Evolutionary conservation across 1,284 basidiomycete genomes (phyloP).

Genomic region (Cryptococcus sp.): DNA sequence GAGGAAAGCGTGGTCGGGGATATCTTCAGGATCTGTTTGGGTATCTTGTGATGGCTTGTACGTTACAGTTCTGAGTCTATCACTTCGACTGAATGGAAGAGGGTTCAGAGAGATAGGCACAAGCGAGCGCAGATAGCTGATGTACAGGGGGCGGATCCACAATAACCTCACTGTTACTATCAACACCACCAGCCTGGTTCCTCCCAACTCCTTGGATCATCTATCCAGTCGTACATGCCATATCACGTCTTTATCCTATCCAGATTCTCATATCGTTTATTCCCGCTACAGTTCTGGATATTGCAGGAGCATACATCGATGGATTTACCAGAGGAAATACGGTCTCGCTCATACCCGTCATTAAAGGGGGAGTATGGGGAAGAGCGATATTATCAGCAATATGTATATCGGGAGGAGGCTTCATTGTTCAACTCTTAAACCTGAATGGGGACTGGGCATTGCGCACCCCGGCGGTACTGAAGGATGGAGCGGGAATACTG

Average conservation of each 20-base stretch:
- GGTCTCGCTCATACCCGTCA: slow-evolving; percentile 21
- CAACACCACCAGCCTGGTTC: slow-evolving; percentile 40
- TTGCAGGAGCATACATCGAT: slow-evolving; percentile 28
- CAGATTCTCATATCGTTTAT: slow-evolving; percentile 2
- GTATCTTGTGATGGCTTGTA: slow-evolving; percentile 39
- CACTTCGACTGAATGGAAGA: background rate
- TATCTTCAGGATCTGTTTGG: slow-evolving; percentile 37
- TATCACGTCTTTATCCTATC: slow-evolving; percentile 29
- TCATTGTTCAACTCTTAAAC: slow-evolving; percentile 29
- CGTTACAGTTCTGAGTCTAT: slow-evolving; percentile 11
- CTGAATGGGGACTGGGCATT: slow-evolving; percentile 27
- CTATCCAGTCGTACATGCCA: slow-evolving; percentile 31
- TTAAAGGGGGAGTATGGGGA: slow-evolving; percentile 1
- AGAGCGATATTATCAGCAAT: slow-evolving; percentile 25
- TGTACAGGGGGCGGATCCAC: slow-evolving; percentile 43
- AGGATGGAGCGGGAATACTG: slow-evolving; percentile 21
- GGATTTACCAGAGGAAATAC: slow-evolving; percentile 31
- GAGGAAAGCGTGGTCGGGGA: slow-evolving; percentile 13
- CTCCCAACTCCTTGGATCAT: slow-evolving; percentile 36
- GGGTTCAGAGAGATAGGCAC: background rate
- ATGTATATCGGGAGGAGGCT: slow-evolving; percentile 32
- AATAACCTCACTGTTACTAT: slow-evolving; percentile 29
- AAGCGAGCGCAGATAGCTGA: no score
- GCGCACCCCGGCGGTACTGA: slow-evolving; percentile 25
- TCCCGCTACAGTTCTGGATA: slow-evolving; percentile 1